Evolutionary conservation across 225 moss, liverwort and hornwort genomes (phyloP).

Genomic region (Physcomitrium patens): DNA sequence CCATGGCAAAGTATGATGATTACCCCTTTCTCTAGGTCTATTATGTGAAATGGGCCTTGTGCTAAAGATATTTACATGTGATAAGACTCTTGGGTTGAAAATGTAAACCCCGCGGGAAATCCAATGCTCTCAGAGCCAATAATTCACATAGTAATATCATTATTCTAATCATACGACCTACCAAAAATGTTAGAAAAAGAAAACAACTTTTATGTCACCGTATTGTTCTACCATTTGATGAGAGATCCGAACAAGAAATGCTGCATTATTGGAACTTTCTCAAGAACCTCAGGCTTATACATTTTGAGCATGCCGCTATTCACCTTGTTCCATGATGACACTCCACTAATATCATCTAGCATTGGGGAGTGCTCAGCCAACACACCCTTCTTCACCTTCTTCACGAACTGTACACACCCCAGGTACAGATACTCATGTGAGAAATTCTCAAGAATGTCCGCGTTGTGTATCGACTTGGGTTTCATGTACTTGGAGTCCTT

Average conservation of each 20-base stretch:
- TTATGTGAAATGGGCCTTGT: no score
- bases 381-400: slow-evolving; percentile 73
- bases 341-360: slow-evolving; percentile 77
- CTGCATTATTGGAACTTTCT: slow-evolving; percentile 79
- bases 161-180: slow-evolving; percentile 11
- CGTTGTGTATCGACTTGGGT: slow-evolving; percentile 76
- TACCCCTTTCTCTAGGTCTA: no score
- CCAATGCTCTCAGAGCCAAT: neutral
- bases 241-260: slow-evolving; percentile 73
- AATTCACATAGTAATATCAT: neutral
- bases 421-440: slow-evolving; percentile 69
- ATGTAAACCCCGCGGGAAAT: neutral
- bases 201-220: no score
- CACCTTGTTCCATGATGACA: slow-evolving; percentile 63
- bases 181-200: neutral
- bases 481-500: slow-evolving; percentile 81
- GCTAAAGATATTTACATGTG: neutral
- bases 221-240: slow-evolving; percentile 54
- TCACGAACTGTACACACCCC: slow-evolving; percentile 68
- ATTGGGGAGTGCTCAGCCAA: slow-evolving; percentile 80
- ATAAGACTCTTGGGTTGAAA: neutral
- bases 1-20: no score
- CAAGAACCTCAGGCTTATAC: slow-evolving; percentile 77
- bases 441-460: slow-evolving; percentile 69
- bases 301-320: slow-evolving; percentile 78